Evolutionary conservation across 805 yeast genomes (phyloP).

Genomic region (Huiozyma sinensis): DNA sequence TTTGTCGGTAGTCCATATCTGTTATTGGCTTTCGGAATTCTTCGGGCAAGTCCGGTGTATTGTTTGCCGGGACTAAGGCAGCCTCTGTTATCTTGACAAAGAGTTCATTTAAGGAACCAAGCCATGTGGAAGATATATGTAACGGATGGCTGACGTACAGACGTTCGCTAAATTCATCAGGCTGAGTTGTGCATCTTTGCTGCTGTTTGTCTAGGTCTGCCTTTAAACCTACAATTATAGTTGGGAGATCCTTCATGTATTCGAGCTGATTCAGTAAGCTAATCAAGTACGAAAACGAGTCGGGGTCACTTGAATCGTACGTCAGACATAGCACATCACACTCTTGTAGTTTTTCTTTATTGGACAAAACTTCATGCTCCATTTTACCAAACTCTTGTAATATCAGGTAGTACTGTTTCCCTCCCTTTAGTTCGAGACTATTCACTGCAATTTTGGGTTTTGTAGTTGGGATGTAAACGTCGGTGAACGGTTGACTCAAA

Average conservation of each 20-base stretch:
- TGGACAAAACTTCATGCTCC: conserved; percentile 64
- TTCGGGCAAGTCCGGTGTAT: conserved; percentile 70
- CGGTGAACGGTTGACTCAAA: conserved; percentile 60
- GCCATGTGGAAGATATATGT: conserved; percentile 87
- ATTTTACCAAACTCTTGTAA: conserved; percentile 83
- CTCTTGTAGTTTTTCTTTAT: conserved; percentile 54
- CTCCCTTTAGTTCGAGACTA: conserved; percentile 87
- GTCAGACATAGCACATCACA: conserved; percentile 88
- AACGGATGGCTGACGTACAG: conserved; percentile 68
- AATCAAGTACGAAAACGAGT: conserved; percentile 75
- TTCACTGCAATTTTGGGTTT: conserved; percentile 77
- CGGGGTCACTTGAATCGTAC: conserved; percentile 94
- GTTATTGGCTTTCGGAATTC: conserved; percentile 37
- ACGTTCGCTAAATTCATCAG: conserved; percentile 71
- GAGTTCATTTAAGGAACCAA: conserved; percentile 71
- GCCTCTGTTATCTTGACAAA: conserved; percentile 83
- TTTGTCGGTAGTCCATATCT: conserved; percentile 40
- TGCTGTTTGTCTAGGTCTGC: conserved; percentile 95
- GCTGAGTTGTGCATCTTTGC: conserved; percentile 75
- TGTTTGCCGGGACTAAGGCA: conserved; percentile 64
- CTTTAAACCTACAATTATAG: conserved; percentile 81
- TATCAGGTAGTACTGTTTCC: conserved; percentile 87
- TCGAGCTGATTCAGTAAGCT: conserved; percentile 55
- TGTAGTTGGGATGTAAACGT: conserved; percentile 68
- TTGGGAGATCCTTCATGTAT: conserved; percentile 56